Evolutionary conservation across 2,329 filamentous ascomycete genomes (phyloP).

Genomic region (Pseudocercospora macadamiae): DNA sequence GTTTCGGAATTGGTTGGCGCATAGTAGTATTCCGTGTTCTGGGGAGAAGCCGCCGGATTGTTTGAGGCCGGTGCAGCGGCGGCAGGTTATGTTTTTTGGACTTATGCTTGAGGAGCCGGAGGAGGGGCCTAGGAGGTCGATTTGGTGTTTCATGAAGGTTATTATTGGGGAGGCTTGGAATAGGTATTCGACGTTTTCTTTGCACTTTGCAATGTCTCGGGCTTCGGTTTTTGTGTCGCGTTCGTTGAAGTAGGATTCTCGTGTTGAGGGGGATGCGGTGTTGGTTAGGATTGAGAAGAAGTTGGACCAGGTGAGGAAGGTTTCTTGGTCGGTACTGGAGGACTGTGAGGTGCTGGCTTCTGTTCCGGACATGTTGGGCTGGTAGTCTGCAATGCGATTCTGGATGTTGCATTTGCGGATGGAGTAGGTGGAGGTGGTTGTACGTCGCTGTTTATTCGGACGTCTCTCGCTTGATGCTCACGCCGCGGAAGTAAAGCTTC

Average conservation of each 20-base stretch:
- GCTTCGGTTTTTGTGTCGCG: slow-evolving; percentile 76
- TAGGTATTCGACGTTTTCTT: slow-evolving; percentile 80
- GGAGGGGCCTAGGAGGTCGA: slow-evolving; percentile 67
- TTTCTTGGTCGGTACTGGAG: slow-evolving; percentile 29
- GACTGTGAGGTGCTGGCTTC: slow-evolving; percentile 8
- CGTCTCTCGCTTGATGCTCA: neutral
- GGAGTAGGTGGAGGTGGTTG: too few species aligned
- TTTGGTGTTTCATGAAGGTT: slow-evolving; percentile 82
- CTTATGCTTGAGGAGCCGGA: slow-evolving; percentile 64
- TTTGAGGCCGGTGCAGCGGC: slow-evolving; percentile 72
- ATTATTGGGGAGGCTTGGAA: slow-evolving; percentile 83
- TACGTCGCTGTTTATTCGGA: slow-evolving; percentile 5
- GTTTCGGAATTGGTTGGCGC: slow-evolving; percentile 85
- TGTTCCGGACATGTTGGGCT: slow-evolving; percentile 19
- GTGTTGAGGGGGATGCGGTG: slow-evolving; percentile 68
- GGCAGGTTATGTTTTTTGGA: slow-evolving; percentile 75
- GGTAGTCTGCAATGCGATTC: too few species aligned
- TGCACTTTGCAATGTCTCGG: slow-evolving; percentile 79
- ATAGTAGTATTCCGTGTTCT: slow-evolving; percentile 84
- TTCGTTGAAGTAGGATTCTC: slow-evolving; percentile 75
- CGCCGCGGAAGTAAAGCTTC: neutral
- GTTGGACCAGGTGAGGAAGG: slow-evolving; percentile 70
- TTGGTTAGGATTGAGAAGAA: slow-evolving; percentile 82
- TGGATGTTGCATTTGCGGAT: neutral
- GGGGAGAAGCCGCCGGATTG: slow-evolving; percentile 84